These are phyloP conservation scores for Cystofilobasidium macerans DNA, from an alignment of 768 basidiomycete species.

Conservation along the genomic window DNA sequence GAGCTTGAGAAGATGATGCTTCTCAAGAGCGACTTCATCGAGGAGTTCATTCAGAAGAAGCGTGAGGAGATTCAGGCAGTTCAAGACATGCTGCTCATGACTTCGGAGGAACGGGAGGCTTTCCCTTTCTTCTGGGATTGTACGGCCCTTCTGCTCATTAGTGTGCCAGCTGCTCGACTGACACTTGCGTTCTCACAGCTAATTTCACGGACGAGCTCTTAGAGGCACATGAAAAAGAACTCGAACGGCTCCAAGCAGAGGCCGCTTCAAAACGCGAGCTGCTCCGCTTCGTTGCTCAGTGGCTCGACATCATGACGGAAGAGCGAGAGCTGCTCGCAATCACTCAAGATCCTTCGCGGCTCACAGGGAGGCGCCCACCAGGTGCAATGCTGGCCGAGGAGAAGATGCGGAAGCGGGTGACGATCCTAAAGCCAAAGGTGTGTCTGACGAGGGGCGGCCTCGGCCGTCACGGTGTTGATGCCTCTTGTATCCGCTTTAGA, in stretches of 20 bases:
- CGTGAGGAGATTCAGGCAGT: slow-evolving; percentile 65
- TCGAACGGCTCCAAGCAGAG: slow-evolving; percentile 69
- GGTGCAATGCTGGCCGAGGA: slow-evolving; percentile 82
- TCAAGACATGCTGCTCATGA: slow-evolving; percentile 77
- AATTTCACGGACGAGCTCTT: slow-evolving; percentile 83
- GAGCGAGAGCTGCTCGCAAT: slow-evolving; percentile 68
- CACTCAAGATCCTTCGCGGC: slow-evolving; percentile 66
- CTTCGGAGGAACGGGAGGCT: slow-evolving; percentile 66
- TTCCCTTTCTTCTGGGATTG: slow-evolving; percentile 78
- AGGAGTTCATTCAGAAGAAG: slow-evolving; percentile 68
- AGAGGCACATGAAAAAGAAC: slow-evolving; percentile 72
- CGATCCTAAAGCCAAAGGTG: slow-evolving; percentile 84
- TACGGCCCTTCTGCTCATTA: slow-evolving; percentile 38
- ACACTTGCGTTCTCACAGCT: slow-evolving; percentile 43
- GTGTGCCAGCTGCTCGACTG: neutral
- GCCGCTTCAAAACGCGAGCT: slow-evolving; percentile 59
- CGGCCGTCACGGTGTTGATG: neutral
- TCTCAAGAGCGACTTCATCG: slow-evolving; percentile 76
- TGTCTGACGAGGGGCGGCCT: no score
- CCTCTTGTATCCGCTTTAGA: slow-evolving; percentile 42
- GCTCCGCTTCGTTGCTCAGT: slow-evolving; percentile 66
- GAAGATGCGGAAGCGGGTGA: slow-evolving; percentile 90
- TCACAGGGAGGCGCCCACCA: slow-evolving; percentile 66
- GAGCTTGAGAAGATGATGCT: slow-evolving; percentile 85
- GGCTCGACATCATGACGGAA: slow-evolving; percentile 81